These are phyloP conservation scores for Amanita molliuscula DNA, from an alignment of 768 basidiomycete genomes.

Conservation along the genomic window DNA sequence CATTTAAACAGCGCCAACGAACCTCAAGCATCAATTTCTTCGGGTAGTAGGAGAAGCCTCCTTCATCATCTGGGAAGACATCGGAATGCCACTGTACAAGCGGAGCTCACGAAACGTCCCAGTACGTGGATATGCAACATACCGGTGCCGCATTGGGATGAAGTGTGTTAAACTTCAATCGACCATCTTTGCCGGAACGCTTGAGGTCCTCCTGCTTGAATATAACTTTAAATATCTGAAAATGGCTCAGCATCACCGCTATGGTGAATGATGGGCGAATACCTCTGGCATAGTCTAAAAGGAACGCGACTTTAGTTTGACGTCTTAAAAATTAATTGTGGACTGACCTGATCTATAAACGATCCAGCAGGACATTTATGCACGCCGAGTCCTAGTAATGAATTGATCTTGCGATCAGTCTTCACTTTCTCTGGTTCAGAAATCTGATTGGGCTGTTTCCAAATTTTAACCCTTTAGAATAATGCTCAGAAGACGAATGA, in stretches of 20 bases:
- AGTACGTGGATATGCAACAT: neutral
- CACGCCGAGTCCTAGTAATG: slow-evolving; percentile 15
- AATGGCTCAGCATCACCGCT: neutral
- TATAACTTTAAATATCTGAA: slow-evolving; percentile 2
- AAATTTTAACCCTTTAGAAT: neutral
- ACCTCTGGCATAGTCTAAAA: slow-evolving; percentile 16
- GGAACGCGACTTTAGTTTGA: neutral
- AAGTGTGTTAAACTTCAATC: neutral
- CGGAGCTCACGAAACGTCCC: neutral
- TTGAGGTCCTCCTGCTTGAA: neutral
- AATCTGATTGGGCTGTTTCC: slow-evolving; percentile 9
- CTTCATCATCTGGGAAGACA: neutral
- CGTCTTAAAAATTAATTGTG: neutral
- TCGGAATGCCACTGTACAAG: neutral
- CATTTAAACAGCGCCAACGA: neutral
- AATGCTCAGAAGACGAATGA: neutral
- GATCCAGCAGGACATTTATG: slow-evolving; percentile 14
- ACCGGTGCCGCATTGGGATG: slow-evolving; percentile 1
- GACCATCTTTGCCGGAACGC: neutral
- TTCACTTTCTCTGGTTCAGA: slow-evolving; percentile 8
- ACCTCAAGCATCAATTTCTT: slow-evolving; percentile 1
- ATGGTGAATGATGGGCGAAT: neutral
- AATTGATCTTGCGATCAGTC: slow-evolving; percentile 6
- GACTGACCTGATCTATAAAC: slow-evolving; percentile 14
- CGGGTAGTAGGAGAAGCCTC: neutral